phyloP scores from a whole-genome alignment of 2,329 filamentous ascomycete genomes.

The Aplosporella prunicola region DNA sequence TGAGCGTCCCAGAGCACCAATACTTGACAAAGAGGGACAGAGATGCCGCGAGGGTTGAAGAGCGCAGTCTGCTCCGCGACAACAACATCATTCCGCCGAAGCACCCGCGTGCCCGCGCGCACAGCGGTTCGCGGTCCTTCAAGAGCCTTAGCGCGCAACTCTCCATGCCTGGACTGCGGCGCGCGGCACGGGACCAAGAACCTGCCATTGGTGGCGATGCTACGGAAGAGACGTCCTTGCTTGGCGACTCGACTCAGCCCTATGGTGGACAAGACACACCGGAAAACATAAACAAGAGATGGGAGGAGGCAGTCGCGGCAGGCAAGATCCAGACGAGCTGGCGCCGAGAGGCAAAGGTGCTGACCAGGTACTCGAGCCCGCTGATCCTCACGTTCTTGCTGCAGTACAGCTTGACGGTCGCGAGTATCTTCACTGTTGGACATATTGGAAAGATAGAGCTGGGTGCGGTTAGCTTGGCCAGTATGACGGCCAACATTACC shows the following conservation, averaged over 20 bases:
- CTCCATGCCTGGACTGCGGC: conserved; percentile 22
- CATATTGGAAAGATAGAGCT: conserved; percentile 41
- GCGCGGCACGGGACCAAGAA: conserved; percentile 25
- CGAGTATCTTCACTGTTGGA: conserved; percentile 40
- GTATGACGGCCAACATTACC: conserved; percentile 46
- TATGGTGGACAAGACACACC: conserved; percentile 41
- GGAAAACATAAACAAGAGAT: conserved; percentile 37
- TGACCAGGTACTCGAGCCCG: conserved; percentile 44
- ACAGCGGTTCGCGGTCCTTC: conserved; percentile 18
- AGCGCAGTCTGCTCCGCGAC: conserved; percentile 49
- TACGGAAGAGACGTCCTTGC: conserved; percentile 41
- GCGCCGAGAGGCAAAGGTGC: conserved; percentile 78
- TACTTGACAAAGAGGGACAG: conserved; percentile 44
- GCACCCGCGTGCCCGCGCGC: conserved; percentile 30
- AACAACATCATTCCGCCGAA: conserved; percentile 50
- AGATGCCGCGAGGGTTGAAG: conserved; percentile 45
- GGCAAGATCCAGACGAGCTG: conserved; percentile 83
- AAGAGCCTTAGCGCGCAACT: conserved; percentile 20
- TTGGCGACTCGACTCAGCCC: conserved; percentile 30
- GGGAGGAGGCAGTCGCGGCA: conserved; percentile 64
- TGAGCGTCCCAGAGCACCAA: conserved; percentile 39
- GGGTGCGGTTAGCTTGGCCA: conserved; percentile 38
- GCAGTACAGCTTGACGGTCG: conserved; percentile 40
- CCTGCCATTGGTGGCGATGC: conserved; percentile 11
- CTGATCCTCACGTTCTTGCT: conserved; percentile 40